Evolutionary conservation across 257 asterid genomes (phyloP), one percentile per base, ranked within the genome.

Genomic region (Capsicum chinense): DNA sequence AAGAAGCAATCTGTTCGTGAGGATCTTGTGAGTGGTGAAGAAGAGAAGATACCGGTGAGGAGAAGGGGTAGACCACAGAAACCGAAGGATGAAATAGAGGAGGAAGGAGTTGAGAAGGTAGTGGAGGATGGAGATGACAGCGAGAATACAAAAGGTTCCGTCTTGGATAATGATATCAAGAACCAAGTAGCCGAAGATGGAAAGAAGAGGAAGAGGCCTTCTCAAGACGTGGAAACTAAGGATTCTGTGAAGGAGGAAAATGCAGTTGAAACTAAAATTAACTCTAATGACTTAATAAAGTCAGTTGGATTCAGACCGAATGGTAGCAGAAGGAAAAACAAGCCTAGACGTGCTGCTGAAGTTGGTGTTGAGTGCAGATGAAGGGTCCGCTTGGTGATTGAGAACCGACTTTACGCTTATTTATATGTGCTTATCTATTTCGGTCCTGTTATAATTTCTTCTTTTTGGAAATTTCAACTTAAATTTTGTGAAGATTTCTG

Each of bases 311-410:
- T 83, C 86, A 92, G 98, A 88, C 94, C 86, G 42, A 88, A 35
- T 0, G 93, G 98, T 64, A 93, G 97, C 88, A 81, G 98, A 84
- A 92, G 98, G 91, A 95, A 95, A 91, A 93, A 90, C 87, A 95
- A 92, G 90, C 98, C 98, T 63, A 91, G 97, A 37, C 89, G 98
- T 15, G 98, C 98, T 81, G 98, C 98, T 83, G 98, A 93, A 89
- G 98, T 91, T 89, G 98, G 97, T 9, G 95, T 94, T 64, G 97
- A 94, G 85, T 93, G 97, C 97, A 89, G 80, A 84, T 93, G 87
- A 92, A 67, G 56, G 10, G 62, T 54, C 58, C 78, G 44, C 33
- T 63, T 47, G 44, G 83, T 64, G 68, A n/a, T 80, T 42, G 71
- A 42, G 59, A 42, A 64, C 68, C n/a, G 84, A 68, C 78, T 82